Percentiles rank a stretch among this genome's conserved stretches.
phyloP scores from a whole-genome alignment of 768 basidiomycete species.

The Mycena rosella region DNA sequence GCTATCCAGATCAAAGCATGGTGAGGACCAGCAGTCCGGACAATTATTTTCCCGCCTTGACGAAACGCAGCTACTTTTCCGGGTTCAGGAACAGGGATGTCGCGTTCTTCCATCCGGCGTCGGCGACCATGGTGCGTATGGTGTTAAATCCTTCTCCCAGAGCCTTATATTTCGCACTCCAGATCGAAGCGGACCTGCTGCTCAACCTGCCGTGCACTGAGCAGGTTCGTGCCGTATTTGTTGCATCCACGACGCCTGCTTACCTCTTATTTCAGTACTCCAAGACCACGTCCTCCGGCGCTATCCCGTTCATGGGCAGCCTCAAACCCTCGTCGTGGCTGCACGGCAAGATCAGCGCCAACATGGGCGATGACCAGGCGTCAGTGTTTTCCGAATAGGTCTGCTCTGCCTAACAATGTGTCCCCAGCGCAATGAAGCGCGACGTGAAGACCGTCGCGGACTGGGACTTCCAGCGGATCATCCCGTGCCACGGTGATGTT shows the following conservation, averaged over 20 bases:
- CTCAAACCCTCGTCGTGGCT: conserved; percentile 49
- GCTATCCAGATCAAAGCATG: conserved; percentile 60
- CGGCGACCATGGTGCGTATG: conserved; percentile 70
- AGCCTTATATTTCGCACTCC: not conserved
- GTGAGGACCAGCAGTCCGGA: conserved; percentile 41
- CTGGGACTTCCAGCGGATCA: conserved; percentile 84
- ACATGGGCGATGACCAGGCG: conserved; percentile 53
- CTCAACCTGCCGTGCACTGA: conserved; percentile 87
- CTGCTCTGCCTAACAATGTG: not conserved
- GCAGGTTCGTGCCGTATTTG: conserved; percentile 61
- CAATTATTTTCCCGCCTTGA: not conserved
- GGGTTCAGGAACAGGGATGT: conserved; percentile 85
- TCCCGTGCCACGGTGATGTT: conserved; percentile 78
- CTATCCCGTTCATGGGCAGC: conserved; percentile 42
- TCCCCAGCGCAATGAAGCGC: conserved; percentile 66
- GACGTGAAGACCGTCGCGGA: conserved; percentile 73
- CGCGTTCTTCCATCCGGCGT: conserved; percentile 81
- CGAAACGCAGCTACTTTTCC: conserved; percentile 68
- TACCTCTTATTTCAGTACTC: conserved; percentile 50
- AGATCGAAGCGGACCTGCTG: conserved; percentile 79
- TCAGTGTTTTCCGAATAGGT: conserved; percentile 42
- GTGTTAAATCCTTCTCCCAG: too few species aligned
- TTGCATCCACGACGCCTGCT: not conserved
- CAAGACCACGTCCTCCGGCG: conserved; percentile 47
- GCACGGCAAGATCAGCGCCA: conserved; percentile 43